Conservation (phyloP, 2,329 filamentous ascomycete genomes). For the Hymenotorrendiella dingleyae region DNA sequence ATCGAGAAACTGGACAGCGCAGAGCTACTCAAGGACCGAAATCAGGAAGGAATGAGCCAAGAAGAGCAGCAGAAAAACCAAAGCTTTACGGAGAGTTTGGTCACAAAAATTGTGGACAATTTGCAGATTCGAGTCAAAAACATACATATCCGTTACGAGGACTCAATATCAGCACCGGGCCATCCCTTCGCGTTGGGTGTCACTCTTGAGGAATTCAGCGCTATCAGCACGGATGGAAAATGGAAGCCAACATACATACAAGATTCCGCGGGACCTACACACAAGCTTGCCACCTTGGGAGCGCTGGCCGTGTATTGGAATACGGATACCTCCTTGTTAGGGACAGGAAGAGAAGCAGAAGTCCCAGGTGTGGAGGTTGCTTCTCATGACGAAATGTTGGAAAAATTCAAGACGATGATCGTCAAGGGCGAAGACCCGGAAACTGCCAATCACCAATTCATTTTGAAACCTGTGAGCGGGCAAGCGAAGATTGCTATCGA, state of each 20-base stretch:
- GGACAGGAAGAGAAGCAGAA: slow-evolving; percentile 69
- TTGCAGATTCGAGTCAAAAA: slow-evolving; percentile 97
- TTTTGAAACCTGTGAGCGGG: slow-evolving; percentile 91
- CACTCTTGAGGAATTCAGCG: slow-evolving; percentile 93
- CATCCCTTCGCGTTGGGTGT: slow-evolving; percentile 92
- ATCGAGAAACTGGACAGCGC: slow-evolving; percentile 98
- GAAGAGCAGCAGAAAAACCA: slow-evolving; percentile 98
- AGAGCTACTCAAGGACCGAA: slow-evolving; percentile 87
- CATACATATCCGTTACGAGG: slow-evolving; percentile 96
- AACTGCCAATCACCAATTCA: slow-evolving; percentile 70
- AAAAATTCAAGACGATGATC: slow-evolving; percentile 73
- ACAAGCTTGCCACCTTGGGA: slow-evolving; percentile 88
- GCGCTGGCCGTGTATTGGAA: slow-evolving; percentile 97
- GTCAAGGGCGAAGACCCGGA: slow-evolving; percentile 57
- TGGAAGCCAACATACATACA: slow-evolving; percentile 98
- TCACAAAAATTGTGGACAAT: slow-evolving; percentile 97
- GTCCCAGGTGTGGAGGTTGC: slow-evolving; percentile 52
- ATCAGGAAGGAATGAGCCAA: slow-evolving; percentile 83
- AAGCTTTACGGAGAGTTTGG: slow-evolving; percentile 91
- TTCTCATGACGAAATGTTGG: slow-evolving; percentile 70
- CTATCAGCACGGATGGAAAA: slow-evolving; percentile 87
- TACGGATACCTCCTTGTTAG: slow-evolving; percentile 80
- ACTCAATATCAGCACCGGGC: slow-evolving; percentile 88
- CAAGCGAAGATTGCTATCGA: slow-evolving; percentile 92
- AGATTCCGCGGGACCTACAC: slow-evolving; percentile 72